phyloP scores from a whole-genome alignment of 495 filamentous ascomycete genomes.

The Trichodelitschia bisporula region DNA sequence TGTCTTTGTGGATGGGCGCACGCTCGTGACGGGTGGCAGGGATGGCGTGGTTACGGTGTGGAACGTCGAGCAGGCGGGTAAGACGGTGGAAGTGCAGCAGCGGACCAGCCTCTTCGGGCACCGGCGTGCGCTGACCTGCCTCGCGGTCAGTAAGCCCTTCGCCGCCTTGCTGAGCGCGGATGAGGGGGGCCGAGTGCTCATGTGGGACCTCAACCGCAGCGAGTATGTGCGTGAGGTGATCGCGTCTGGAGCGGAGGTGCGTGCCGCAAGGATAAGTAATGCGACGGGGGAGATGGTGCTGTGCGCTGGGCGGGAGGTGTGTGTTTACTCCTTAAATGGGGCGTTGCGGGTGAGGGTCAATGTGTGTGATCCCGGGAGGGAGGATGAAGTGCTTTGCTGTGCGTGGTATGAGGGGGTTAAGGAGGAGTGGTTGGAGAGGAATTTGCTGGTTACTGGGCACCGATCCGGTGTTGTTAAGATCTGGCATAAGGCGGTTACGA shows the following conservation, averaged over 20 bases:
- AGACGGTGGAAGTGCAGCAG: constrained; percentile 57
- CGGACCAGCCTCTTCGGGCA: constrained; percentile 72
- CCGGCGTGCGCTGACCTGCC: constrained; percentile 47
- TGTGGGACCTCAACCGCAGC: constrained; percentile 85
- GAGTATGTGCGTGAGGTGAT: constrained; percentile 62
- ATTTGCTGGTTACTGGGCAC: constrained; percentile 76
- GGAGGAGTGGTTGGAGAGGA: constrained; percentile 80
- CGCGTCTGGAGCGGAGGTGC: constrained; percentile 17
- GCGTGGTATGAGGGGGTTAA: constrained; percentile 83
- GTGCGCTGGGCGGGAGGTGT: constrained; percentile 44
- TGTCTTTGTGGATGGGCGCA: constrained; percentile 67
- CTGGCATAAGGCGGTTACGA: constrained; percentile 26
- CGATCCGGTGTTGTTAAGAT: constrained; percentile 55
- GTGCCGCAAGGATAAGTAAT: constrained; percentile 73
- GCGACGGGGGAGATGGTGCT: constrained; percentile 71
- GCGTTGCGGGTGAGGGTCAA: constrained; percentile 55
- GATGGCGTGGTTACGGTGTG: constrained; percentile 81
- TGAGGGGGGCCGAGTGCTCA: constrained; percentile 51
- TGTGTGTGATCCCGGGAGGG: constrained; percentile 31
- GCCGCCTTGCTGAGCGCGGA: constrained; percentile 64
- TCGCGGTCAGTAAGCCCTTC: constrained; percentile 71
- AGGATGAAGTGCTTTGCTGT: constrained; percentile 51
- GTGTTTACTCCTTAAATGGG: constrained; percentile 79
- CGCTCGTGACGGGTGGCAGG: constrained; percentile 68
- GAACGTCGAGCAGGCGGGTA: constrained; percentile 34